Base-by-base conservation (phyloP, 352 stramenopile species). In the Phytophthora hybrid region DNA sequence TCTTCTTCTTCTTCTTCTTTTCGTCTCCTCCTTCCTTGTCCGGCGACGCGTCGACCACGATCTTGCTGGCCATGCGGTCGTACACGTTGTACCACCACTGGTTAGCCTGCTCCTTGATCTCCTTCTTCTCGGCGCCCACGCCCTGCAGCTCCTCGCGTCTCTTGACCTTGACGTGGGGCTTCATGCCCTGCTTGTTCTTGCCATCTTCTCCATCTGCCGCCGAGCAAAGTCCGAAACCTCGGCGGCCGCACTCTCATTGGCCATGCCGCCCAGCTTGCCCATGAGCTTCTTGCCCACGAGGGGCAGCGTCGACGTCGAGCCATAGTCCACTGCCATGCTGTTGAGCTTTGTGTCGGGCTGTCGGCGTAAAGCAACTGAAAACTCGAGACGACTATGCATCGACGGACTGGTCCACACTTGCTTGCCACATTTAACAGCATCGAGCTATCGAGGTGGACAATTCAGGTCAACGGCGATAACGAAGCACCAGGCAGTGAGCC, bases 151-250 rank as follows among this genome's bases (percentile, higher is more conserved):
- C 96, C 32, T 98, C 86, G 58, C 97, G 93, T 72, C 98, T 97
- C 76, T 97, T 93, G 11, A 99, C 97, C 67, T 92, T 93, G 44
- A 99, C 88, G 83, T 99, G 97, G 23, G 89, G 95, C 37, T 89
- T 83, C 16, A 98, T 93, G 56, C 97, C 97, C 71, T 99, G 85
- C 71, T 98, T 88, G 60, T 96, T 78, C 82, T 99, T 99, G 67
- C 97, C 93, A 99, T 98, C 72, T 98, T 98, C 68, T 92, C 86
- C 92, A 98, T 97, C 79, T 97, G 92, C 52, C 81, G 84, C 32
- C 88, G 80, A n/a, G 93, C 91, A 60, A 98, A 97, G 52, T 73
- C 80, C 66, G 89, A 96, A 60, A 95, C 83, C 13, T 71, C 76
- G 7, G 78, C 74, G 14, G 89, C 84, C 23, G 87, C 89, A n/a